Base-by-base conservation (phyloP, 2,329 filamentous ascomycete species). In the Alternaria conjuncta region DNA sequence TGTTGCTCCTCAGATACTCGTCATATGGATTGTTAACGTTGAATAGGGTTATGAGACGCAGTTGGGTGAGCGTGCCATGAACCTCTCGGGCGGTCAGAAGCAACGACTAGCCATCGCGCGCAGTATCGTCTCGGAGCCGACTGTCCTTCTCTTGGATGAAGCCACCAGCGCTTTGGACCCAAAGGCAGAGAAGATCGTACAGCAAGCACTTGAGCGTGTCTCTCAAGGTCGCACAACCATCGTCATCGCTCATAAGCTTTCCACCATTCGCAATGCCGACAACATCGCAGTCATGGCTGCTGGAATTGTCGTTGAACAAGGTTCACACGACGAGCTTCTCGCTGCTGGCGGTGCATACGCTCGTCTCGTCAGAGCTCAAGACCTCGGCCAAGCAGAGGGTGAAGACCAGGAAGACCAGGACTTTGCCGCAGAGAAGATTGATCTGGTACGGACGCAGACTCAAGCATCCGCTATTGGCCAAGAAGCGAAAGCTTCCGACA, bases 21-120 rank as follows among this genome's bases (percentile, higher is more conserved):
- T 36, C 8, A 5, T 51, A 3, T 8, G 43, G 45, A 21, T 28
- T 12, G 46, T 65, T 68, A 46, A 70, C 45, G 23, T 2, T 92
- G 93, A 12, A 0, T 91, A 97, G 75, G 92, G 92, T 1, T 98
- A 98, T 74, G 88, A 97, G 67, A 98, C 95, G 0, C 89, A 96
- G 68, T 93, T 99, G 18, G 96, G 95, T 60, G 93, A 97, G 80
- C 90, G 94, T 66, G 95, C 95, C 5, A 96, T 96, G 79, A 84
- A 97, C 60, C 86, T 98, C 10, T 96, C 92, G 55, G 96, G 96
- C 77, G 95, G 95, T 30, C 95, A 98, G 81, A 97, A 97, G 81
- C 95, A 98, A 81, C 92, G 95, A 69, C 95, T 98, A 75, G 94
- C 94, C 7, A 97, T 97, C 79, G 94, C 94, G 6, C 87, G 94